Percentiles rank a stretch among this genome's conserved stretches.
These are phyloP conservation scores for Boletus pseudo-olivaceus DNA, from an alignment of 768 basidiomycete genomes.

Conservation along the genomic window DNA sequence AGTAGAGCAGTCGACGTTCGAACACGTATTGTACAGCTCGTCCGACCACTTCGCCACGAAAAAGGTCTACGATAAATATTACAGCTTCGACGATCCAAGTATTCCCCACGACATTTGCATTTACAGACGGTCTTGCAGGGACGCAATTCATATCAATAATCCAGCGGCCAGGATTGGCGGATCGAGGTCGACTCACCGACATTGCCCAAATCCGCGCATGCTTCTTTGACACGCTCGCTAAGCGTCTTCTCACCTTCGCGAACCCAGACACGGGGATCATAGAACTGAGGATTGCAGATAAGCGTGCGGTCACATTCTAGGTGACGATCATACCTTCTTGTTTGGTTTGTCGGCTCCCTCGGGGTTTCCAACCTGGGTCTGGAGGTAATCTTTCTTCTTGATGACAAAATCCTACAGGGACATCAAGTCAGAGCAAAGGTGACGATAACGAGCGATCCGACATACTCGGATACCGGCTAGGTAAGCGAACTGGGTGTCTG, in stretches of 20 bases:
- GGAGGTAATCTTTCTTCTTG: slow-evolving; percentile 85
- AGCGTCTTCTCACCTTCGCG: slow-evolving; percentile 98
- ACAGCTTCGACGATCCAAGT: slow-evolving; percentile 1
- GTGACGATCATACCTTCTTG: slow-evolving; percentile 72
- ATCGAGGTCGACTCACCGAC: slow-evolving; percentile 37
- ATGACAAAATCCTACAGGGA: slow-evolving; percentile 69
- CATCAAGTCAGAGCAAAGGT: not conserved
- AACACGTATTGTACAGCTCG: slow-evolving; percentile 4
- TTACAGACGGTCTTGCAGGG: slow-evolving; percentile 24
- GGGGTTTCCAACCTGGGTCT: slow-evolving; percentile 93
- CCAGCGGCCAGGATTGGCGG: not conserved
- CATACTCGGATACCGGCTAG: slow-evolving; percentile 75
- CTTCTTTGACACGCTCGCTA: slow-evolving; percentile 80
- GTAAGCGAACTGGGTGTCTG: slow-evolving; percentile 90
- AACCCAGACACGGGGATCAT: slow-evolving; percentile 98
- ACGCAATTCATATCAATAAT: not conserved
- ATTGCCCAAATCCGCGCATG: slow-evolving; percentile 87
- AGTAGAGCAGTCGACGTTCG: too few species aligned
- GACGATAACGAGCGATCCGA: not conserved
- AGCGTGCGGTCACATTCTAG: not conserved
- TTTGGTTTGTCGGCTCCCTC: slow-evolving; percentile 97
- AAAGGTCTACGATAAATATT: slow-evolving; percentile 21
- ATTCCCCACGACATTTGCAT: not conserved
- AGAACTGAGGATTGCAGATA: slow-evolving; percentile 48
- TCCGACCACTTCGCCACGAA: not conserved